Evolutionary conservation across 176 grass and related monocot species (phyloP), one percentile per base, ranked within the genome.

Genomic region (Oryza coarctata): DNA sequence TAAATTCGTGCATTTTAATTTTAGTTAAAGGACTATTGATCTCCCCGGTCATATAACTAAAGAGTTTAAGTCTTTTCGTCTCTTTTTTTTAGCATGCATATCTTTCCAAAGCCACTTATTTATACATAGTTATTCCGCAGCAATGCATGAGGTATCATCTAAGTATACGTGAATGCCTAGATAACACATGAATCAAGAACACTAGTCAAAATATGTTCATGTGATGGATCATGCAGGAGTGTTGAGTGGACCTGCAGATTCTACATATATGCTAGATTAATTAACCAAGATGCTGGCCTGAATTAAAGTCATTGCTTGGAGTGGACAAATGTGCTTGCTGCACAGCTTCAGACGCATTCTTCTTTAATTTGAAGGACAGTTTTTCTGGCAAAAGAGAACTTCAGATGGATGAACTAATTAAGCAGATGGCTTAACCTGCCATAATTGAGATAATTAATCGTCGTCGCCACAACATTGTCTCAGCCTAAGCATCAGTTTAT

Each of bases 111-210:
- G n/a, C n/a, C n/a, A n/a, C n/a, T n/a, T n/a, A n/a, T n/a, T n/a
- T n/a, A n/a, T n/a, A n/a, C n/a, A n/a, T n/a, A n/a, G n/a, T n/a
- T n/a, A 32, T 3, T 32, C 31, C 31, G 31, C 3, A 32, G 31
- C 31, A 32, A 32, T 32, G 31, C 31, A 3, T 3, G 31, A 3
- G 31, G 31, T 32, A 32, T 32, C 31, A 32, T 32, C 31, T 32
- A 32, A 3, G n/a, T n/a, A 9, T 12, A 52, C 9, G 6, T n/a
- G n/a, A 7, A 63, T 64, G 47, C 33, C 49, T 29, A 63, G 49
- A 60, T 60, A 60, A 25, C 49, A 63, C 76, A 80, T 20, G 52
- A 31, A 74, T 84, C 76, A 84, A 63, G 62, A 45, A 41, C 49
- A 41, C 49, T 68, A 61, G 76, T 84, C 81, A 84, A 78, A 73